A percentile compares a stretch with the other conserved stretches of the same genome.
Conservation (phyloP, 2,329 filamentous ascomycete genomes). For the Aspergillus brunneoviolaceus region DNA sequence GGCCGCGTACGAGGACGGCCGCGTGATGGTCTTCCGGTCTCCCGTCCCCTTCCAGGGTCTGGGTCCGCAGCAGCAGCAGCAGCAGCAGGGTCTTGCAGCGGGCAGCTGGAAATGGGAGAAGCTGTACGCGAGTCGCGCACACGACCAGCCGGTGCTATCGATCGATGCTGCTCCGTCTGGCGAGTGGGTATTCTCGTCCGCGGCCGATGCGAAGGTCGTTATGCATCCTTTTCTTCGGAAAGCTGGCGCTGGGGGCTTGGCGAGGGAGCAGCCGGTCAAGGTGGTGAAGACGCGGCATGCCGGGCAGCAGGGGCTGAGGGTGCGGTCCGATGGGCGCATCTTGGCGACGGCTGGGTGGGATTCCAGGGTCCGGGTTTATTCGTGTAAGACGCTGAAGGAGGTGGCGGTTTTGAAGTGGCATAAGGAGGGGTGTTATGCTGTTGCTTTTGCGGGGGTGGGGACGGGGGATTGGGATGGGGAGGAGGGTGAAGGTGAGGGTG, state of each 20-base stretch:
- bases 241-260: too few species aligned
- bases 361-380: conserved; percentile 75
- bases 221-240: conserved; percentile 63
- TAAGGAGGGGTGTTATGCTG: conserved; percentile 78
- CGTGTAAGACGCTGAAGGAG: conserved; percentile 75
- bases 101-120: conserved; percentile 48
- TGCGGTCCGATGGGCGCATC: conserved; percentile 77
- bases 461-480: background rate
- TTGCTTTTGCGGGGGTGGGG: conserved; percentile 65
- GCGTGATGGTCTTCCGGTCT: conserved; percentile 65
- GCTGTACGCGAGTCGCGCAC: conserved; percentile 65
- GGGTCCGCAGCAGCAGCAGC: conserved; percentile 32
- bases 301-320: conserved; percentile 76
- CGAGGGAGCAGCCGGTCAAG: conserved; percentile 51
- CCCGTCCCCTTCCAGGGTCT: conserved; percentile 14
- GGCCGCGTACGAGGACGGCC: conserved; percentile 83
- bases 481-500: background rate
- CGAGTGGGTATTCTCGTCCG: conserved; percentile 71
- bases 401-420: conserved; percentile 95
- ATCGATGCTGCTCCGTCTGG: conserved; percentile 55
- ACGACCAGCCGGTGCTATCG: conserved; percentile 80
- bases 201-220: conserved; percentile 75
- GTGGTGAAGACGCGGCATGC: conserved; percentile 77
- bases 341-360: conserved; percentile 96
- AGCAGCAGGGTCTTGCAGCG: conserved; percentile 12